Conservation (phyloP, 225 moss, liverwort and hornwort genomes). For the Physcomitrium patens region DNA sequence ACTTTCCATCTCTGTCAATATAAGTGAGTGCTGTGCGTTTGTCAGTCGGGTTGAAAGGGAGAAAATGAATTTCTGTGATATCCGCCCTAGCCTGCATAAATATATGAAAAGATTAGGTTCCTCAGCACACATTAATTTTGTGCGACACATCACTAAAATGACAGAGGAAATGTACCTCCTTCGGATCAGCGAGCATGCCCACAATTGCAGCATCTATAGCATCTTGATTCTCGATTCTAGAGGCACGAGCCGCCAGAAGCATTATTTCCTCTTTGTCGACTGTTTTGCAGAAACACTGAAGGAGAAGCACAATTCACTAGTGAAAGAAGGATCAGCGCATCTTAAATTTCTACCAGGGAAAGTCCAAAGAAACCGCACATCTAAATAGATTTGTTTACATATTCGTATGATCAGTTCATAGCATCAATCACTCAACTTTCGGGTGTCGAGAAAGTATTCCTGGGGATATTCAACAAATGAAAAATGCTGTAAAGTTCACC, state of each 20-base stretch:
- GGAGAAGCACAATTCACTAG: conserved; percentile 3
- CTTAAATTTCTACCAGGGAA: not conserved
- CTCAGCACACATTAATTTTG: not conserved
- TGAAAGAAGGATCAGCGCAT: not conserved
- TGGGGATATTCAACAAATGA: not conserved
- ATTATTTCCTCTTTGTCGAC: conserved; percentile 45
- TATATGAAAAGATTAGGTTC: not conserved
- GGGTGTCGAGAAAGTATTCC: not conserved
- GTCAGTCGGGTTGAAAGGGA: conserved; percentile 63
- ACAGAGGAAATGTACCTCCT: conserved; percentile 38
- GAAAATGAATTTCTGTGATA: conserved; percentile 50
- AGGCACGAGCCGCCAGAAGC: conserved; percentile 55
- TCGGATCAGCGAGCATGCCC: conserved; percentile 54
- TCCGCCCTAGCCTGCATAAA: conserved; percentile 45
- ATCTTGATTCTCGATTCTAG: conserved; percentile 57
- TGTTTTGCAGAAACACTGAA: conserved; percentile 37
- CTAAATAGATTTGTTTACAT: not conserved
- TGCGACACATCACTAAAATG: not conserved
- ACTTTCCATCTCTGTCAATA: conserved; percentile 49
- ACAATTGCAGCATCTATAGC: conserved; percentile 60
- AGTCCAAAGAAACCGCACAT: not conserved
- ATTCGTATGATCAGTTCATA: not conserved
- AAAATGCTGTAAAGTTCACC: conserved; percentile 20
- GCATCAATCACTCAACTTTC: not conserved
- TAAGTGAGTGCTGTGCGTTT: conserved; percentile 73